Conservation (phyloP, 1,284 basidiomycete species). For the Dichomitus squalens region DNA sequence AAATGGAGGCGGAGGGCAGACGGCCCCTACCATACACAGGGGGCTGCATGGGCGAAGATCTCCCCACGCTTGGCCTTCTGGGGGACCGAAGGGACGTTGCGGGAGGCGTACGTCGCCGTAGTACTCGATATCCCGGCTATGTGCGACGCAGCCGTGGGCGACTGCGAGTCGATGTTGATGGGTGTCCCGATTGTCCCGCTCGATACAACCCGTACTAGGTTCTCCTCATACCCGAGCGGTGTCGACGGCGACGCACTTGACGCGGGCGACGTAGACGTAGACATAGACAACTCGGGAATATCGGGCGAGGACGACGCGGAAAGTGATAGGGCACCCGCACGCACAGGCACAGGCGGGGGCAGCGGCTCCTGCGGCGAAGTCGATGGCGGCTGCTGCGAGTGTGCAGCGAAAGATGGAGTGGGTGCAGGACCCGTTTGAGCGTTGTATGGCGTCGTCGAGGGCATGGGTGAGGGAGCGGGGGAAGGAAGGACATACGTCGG, state of each 20-base stretch:
- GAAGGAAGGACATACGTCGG: slow-evolving; percentile 61
- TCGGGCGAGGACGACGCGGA: slow-evolving; percentile 40
- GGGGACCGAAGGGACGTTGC: slow-evolving; percentile 12
- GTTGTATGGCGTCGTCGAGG: slow-evolving; percentile 49
- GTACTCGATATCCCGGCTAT: slow-evolving; percentile 29
- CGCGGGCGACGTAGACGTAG: slow-evolving; percentile 53
- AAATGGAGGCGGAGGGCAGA: no score
- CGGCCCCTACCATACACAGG: slow-evolving; percentile 48
- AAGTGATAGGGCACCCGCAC: slow-evolving; percentile 20
- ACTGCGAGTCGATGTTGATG: slow-evolving; percentile 27
- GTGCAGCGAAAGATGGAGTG: not conserved
- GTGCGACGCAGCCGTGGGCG: slow-evolving; percentile 21
- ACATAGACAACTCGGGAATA: slow-evolving; percentile 49
- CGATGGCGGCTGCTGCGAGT: slow-evolving; percentile 7
- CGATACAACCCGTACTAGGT: slow-evolving; percentile 47
- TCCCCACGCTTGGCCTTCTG: slow-evolving; percentile 38
- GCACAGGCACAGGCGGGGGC: slow-evolving; percentile 18
- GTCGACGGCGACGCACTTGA: slow-evolving; percentile 58
- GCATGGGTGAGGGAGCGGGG: slow-evolving; percentile 52
- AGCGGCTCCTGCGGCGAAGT: slow-evolving; percentile 24
- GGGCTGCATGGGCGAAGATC: slow-evolving; percentile 51
- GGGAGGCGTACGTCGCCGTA: slow-evolving; percentile 21
- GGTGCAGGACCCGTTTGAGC: slow-evolving; percentile 7
- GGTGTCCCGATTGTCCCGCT: slow-evolving; percentile 41
- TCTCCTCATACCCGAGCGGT: slow-evolving; percentile 49